Evolutionary conservation across 2,329 filamentous ascomycete genomes (phyloP).

Genomic region (Botryotinia narcissicola): DNA sequence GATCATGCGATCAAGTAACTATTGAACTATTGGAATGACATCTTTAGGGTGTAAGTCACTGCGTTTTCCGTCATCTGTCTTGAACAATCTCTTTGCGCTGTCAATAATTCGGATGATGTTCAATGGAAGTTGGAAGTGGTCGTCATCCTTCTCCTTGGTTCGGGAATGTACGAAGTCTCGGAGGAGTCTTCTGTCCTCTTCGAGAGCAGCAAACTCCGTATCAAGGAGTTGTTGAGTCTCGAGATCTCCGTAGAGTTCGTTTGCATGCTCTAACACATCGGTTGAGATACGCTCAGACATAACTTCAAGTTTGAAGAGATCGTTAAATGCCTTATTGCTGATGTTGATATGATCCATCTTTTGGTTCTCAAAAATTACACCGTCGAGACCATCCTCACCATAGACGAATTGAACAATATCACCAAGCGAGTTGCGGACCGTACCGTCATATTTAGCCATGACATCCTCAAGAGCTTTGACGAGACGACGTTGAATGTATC

Average conservation of each 20-base stretch:
- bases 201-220: conserved; percentile 78
- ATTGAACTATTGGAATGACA: conserved; percentile 75
- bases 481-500: conserved; percentile 97
- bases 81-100: conserved; percentile 85
- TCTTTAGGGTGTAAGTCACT: conserved; percentile 89
- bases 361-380: conserved; percentile 90
- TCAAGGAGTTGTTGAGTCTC: conserved; percentile 84
- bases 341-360: conserved; percentile 81
- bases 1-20: conserved; percentile 71
- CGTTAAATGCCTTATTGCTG: conserved; percentile 73
- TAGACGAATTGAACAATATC: conserved; percentile 98
- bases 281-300: conserved; percentile 63
- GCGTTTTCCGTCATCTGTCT: conserved; percentile 78
- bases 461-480: conserved; percentile 98
- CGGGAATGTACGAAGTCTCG: conserved; percentile 56
- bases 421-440: conserved; percentile 92
- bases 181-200: conserved; percentile 71
- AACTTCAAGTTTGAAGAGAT: conserved; percentile 81
- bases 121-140: conserved; percentile 86
- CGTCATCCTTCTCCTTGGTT: conserved; percentile 68
- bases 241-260: conserved; percentile 83
- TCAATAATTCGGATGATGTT: conserved; percentile 91
- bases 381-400: conserved; percentile 94
- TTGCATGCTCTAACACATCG: conserved; percentile 80
- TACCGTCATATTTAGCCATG: conserved; percentile 96